Percentiles rank a stretch among this genome's conserved stretches.
phyloP scores from a whole-genome alignment of 2,329 filamentous ascomycete genomes.

The Daldinia sp. region DNA sequence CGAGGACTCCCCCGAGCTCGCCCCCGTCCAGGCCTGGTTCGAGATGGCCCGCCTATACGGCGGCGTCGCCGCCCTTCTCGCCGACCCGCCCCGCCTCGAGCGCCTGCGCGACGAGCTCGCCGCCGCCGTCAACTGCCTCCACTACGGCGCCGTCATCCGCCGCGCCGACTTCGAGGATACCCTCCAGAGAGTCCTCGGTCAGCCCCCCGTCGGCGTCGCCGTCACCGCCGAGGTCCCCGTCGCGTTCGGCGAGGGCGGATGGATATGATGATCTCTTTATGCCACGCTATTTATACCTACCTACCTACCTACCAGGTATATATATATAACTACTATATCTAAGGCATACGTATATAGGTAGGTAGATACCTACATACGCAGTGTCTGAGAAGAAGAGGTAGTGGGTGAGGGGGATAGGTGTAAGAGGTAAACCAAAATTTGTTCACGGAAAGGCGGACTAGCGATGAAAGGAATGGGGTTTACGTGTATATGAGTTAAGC shows the following conservation, averaged over 20 bases:
- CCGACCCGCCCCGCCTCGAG: conserved; percentile 53
- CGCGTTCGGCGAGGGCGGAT: not conserved
- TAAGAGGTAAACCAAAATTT: not conserved
- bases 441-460: not conserved
- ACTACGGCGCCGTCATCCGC: conserved; percentile 63
- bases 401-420: not conserved
- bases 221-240: not conserved
- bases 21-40: conserved; percentile 68
- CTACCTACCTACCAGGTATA: too few species aligned
- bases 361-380: too few species aligned
- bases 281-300: not conserved
- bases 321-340: too few species aligned
- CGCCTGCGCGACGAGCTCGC: conserved; percentile 57
- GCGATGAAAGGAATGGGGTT: not conserved
- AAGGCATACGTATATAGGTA: not conserved
- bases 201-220: not conserved
- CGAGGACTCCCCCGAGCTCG: conserved; percentile 55
- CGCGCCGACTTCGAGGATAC: conserved; percentile 61
- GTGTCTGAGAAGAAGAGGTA: not conserved
- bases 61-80: conserved; percentile 50
- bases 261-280: not conserved
- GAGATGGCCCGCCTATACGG: conserved; percentile 61
- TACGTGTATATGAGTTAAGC: not conserved
- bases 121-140: conserved; percentile 59
- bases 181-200: conserved; percentile 56